Base-by-base conservation (phyloP, 108 stramenopile genomes). In the Nitzschia inconspicua region DNA sequence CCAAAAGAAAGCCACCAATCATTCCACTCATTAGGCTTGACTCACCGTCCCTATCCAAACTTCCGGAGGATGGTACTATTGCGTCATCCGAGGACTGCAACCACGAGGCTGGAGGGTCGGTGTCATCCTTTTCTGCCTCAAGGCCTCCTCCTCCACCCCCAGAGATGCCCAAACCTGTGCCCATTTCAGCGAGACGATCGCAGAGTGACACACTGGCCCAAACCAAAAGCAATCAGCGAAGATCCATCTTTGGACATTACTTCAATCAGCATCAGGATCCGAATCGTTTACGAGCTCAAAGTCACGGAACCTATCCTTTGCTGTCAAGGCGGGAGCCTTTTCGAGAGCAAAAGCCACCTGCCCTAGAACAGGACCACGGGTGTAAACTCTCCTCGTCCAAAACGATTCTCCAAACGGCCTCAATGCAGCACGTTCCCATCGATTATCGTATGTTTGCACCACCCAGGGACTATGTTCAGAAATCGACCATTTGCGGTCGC, bases 181-280 rank as follows among this genome's bases (percentile, higher is more conserved):
- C n/a, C n/a, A n/a, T n/a, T n/a, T n/a, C n/a, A n/a, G n/a, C n/a
- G n/a, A n/a, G 53, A 2, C 28, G 53, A 54, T 32, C 37, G 34
- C 53, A 35, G 18, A 54, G 53, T 31, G 53, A 54, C 24, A 54
- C 34, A 25, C 53, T 54, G 18, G 53, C 31, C 20, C 53, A 54
- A 36, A 23, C 53, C 23, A 54, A 54, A 54, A 32, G 53, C 34
- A 28, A 54, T 9, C 35, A 54, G 27, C 61, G 70, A 28, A 47
- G 70, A 63, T 42, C 70, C 8, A 59, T 71, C 27, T 71, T 71
- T 43, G 70, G 70, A 42, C 36, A 63, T 18, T 71, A 71, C 44
- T 71, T 60, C 39, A 63, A 71, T 41, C 44, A 63, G 13, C 32
- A 60, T 30, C 44, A 24, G 44, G 44, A 46, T 54, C 53, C 16